Conservation (phyloP, 2,329 filamentous ascomycete genomes). For the Talaromyces marneffei region DNA sequence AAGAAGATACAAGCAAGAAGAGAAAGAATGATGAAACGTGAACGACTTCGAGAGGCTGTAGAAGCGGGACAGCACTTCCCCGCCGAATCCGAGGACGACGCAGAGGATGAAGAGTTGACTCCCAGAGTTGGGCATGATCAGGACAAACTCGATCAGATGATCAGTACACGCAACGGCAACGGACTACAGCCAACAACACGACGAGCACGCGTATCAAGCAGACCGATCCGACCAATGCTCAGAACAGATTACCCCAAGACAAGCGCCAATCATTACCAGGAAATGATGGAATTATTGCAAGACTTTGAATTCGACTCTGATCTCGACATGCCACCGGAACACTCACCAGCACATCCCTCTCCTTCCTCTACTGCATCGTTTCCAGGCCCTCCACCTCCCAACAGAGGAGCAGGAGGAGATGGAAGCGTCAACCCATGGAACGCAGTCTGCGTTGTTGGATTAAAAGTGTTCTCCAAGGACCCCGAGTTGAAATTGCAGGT, state of each 20-base stretch:
- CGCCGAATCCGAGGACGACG: not conserved
- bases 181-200: not conserved
- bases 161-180: not conserved
- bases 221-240: conserved; percentile 22
- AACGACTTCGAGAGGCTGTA: not conserved
- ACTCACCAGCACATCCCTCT: conserved; percentile 17
- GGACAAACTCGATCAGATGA: not conserved
- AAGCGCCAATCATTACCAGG: conserved; percentile 15
- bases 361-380: not conserved
- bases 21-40: conserved; percentile 27
- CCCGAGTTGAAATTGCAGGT: conserved; percentile 48
- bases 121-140: not conserved
- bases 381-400: conserved; percentile 10
- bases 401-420: conserved; percentile 17
- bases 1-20: conserved; percentile 31
- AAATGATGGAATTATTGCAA: conserved; percentile 32
- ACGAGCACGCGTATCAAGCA: conserved; percentile 1
- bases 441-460: conserved; percentile 54
- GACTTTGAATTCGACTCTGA: conserved; percentile 41
- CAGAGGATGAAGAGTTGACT: not conserved
- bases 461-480: conserved; percentile 54
- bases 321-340: conserved; percentile 34
- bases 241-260: conserved; percentile 22
- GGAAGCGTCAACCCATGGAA: conserved; percentile 49
- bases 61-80: not conserved